Evolutionary conservation across 2,329 filamentous ascomycete species (phyloP), one percentile per base, ranked within the genome.

Genomic region (Thermoascus crustaceus): DNA sequence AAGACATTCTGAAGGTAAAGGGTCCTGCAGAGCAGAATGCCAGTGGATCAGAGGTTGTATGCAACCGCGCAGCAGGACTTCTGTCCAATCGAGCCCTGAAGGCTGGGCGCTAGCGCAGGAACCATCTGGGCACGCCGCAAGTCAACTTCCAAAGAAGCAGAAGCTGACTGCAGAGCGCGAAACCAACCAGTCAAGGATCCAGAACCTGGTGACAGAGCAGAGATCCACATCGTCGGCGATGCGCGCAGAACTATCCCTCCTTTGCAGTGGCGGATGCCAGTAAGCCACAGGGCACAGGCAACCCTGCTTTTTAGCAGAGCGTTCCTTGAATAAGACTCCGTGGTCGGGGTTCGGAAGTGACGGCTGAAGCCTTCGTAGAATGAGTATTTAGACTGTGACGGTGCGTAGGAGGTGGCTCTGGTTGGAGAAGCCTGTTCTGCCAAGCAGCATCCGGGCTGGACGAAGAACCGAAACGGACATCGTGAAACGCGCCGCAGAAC

Each of bases 41-140:
- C 26, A 9, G n/a, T 29, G 7, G 13, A 11, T 9, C 22, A 24
- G 22, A 11, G 7, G 5, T 24, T 29, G 26, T 29, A 8, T 17
- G 26, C 16, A 18, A 29, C 26, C 5, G 5, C 26, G 7, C 14
- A 29, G 16, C 16, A 29, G 18, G 14, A 17, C 18, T 4, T 9
- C 26, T 9, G n/a, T 17, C 26, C 26, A 18, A 29, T 29, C 9
- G 7, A 17, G 26, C 14, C 7, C 13, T 10, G 20, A n/a, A n/a
- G 20, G 22, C 27, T 29, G 39, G 18, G 23, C 30, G 23, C 44
- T 49, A 45, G 40, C 45, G 39, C 47, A 53, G 49, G 47, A 47
- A 47, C 46, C 27, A 17, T n/a, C 29, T 44, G 34, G 32, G 37
- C 21, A 35, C 22, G 21, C 26, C 39, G 27, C 24, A 29, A 37